These are phyloP conservation scores for Mortierella polycephala DNA, from an alignment of 371 early-diverging fungal species.

Conservation along the genomic window DNA sequence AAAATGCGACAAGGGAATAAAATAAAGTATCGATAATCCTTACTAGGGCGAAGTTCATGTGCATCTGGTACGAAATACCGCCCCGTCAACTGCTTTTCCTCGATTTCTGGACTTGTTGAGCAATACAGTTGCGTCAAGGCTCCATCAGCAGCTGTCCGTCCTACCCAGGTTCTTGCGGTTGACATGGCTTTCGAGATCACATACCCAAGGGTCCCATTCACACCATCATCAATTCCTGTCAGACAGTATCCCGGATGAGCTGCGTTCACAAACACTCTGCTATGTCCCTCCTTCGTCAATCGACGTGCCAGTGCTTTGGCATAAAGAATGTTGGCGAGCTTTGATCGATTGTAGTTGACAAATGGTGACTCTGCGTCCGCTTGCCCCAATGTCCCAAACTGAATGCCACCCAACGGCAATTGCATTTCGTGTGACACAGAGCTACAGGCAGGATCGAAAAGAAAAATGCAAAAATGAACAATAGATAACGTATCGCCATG, in stretches of 20 bases:
- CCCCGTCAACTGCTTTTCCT: slow-evolving; percentile 29
- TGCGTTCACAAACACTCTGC: slow-evolving; percentile 68
- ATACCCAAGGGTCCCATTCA: slow-evolving; percentile 9
- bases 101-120: slow-evolving; percentile 73
- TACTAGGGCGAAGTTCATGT: slow-evolving; percentile 47
- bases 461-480: background rate
- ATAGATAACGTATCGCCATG: no score
- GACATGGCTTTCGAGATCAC: slow-evolving; percentile 21
- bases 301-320: slow-evolving; percentile 62
- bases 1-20: background rate
- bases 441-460: slow-evolving; percentile 3
- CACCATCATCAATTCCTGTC: slow-evolving; percentile 28
- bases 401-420: slow-evolving; percentile 49
- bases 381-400: slow-evolving; percentile 54
- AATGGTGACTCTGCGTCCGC: slow-evolving; percentile 41
- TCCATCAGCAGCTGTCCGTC: slow-evolving; percentile 56
- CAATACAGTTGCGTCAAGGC: slow-evolving; percentile 71
- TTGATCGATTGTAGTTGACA: slow-evolving; percentile 67
- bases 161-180: slow-evolving; percentile 7
- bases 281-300: slow-evolving; percentile 44
- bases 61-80: slow-evolving; percentile 49
- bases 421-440: slow-evolving; percentile 32
- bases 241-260: slow-evolving; percentile 52
- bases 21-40: background rate
- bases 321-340: slow-evolving; percentile 78